These are phyloP conservation scores for Chalaropsis ovoidea DNA, from an alignment of 2,329 filamentous ascomycete species.

Conservation along the genomic window DNA sequence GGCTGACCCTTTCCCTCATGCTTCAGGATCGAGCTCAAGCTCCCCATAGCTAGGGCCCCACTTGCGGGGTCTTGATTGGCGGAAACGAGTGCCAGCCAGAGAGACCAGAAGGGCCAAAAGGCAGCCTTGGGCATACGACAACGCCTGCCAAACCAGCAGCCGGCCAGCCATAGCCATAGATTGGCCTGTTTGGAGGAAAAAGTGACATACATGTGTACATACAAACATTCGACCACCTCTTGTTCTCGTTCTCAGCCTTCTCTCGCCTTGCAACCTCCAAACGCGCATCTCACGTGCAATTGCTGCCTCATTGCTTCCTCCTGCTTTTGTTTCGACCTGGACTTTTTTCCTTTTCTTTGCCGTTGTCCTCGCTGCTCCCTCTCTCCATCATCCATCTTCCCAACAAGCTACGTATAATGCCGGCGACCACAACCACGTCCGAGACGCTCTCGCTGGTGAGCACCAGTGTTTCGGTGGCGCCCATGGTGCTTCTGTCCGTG, in stretches of 20 bases:
- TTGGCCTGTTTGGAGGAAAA: background rate
- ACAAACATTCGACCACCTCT: background rate
- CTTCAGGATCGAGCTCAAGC: background rate
- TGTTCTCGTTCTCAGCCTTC: no score
- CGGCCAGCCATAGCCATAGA: slow-evolving; percentile 11
- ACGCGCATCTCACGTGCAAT: no score
- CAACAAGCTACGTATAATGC: slow-evolving; percentile 49
- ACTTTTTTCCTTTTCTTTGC: background rate
- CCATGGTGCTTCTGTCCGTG: slow-evolving; percentile 90
- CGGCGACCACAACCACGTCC: slow-evolving; percentile 68
- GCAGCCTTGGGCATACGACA: slow-evolving; percentile 29
- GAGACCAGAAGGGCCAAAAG: slow-evolving; percentile 27
- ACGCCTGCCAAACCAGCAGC: slow-evolving; percentile 27
- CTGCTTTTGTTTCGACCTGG: background rate
- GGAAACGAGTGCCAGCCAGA: slow-evolving; percentile 23
- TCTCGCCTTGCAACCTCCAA: no score
- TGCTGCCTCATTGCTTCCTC: background rate
- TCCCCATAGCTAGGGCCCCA: slow-evolving; percentile 18
- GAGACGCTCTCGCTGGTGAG: slow-evolving; percentile 92
- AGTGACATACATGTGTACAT: background rate
- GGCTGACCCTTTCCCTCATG: background rate
- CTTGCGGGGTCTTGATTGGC: slow-evolving; percentile 18
- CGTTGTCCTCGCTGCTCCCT: background rate
- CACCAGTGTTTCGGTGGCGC: slow-evolving; percentile 91
- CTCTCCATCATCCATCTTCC: background rate